Percentiles rank a stretch among this genome's conserved stretches.
phyloP scores from a whole-genome alignment of 352 stramenopile species.

The Pythium dissotocum region DNA sequence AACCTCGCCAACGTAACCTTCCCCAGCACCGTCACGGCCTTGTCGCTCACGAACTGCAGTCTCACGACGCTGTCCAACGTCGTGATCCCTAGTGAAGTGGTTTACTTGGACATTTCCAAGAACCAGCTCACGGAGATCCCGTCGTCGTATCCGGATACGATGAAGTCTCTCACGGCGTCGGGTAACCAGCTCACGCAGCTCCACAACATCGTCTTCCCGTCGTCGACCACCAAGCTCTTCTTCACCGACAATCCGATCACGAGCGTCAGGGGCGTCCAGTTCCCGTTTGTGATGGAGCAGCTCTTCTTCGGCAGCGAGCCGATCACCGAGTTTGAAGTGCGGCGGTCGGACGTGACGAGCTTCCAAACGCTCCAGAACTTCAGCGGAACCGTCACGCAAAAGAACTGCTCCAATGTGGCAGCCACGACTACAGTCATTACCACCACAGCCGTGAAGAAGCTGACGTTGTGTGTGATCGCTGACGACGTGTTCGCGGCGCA shows the following conservation, averaged over 20 bases:
- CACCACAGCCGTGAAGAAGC: constrained; percentile 11
- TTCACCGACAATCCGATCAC: constrained; percentile 62
- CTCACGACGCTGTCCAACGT: constrained; percentile 22
- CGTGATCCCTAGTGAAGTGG: constrained; percentile 46
- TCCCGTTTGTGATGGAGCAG: constrained; percentile 49
- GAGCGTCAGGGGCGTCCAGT: constrained; percentile 52
- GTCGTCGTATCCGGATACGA: constrained; percentile 11
- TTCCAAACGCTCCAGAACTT: constrained; percentile 51
- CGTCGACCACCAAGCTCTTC: constrained; percentile 47
- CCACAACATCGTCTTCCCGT: constrained; percentile 51
- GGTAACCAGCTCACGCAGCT: constrained; percentile 54
- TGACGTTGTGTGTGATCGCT: constrained; percentile 61
- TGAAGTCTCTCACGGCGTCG: constrained; percentile 23
- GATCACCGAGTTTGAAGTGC: constrained; percentile 75
- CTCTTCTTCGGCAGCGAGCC: constrained; percentile 46
- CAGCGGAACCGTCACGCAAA: constrained; percentile 42
- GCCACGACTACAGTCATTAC: constrained; percentile 4
- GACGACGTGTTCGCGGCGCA: constrained; percentile 55
- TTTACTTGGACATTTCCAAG: constrained; percentile 40
- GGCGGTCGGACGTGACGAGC: constrained; percentile 55
- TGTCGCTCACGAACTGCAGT: constrained; percentile 32
- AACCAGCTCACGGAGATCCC: constrained; percentile 29
- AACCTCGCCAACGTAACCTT: constrained; percentile 48
- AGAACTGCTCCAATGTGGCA: constrained; percentile 40
- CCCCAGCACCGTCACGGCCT: constrained; percentile 37